Conservation (phyloP, 306 rosid species). For the Dryas drummondii region DNA sequence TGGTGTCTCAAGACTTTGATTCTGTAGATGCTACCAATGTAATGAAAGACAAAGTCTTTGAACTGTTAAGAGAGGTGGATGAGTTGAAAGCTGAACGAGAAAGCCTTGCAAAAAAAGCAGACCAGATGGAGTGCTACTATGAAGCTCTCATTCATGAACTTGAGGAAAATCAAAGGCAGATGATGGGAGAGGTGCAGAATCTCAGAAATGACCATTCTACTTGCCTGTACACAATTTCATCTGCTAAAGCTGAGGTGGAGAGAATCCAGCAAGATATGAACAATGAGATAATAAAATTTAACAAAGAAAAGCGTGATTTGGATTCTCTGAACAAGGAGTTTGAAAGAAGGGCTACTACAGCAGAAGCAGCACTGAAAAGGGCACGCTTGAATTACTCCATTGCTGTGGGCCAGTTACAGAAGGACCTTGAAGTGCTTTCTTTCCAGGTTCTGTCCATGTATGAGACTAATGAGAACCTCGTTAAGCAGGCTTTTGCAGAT, state of each 20-base stretch:
- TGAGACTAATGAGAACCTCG: slow-evolving; percentile 87
- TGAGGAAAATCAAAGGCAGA: slow-evolving; percentile 92
- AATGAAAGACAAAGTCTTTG: slow-evolving; percentile 66
- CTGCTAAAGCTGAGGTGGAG: slow-evolving; percentile 81
- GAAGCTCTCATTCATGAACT: slow-evolving; percentile 98
- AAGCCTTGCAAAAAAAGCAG: slow-evolving; percentile 84
- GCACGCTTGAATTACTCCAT: slow-evolving; percentile 95
- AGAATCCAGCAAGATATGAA: slow-evolving; percentile 76
- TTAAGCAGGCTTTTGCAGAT: slow-evolving; percentile 75
- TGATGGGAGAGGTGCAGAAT: slow-evolving; percentile 95
- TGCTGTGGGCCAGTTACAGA: slow-evolving; percentile 92
- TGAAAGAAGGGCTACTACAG: slow-evolving; percentile 79
- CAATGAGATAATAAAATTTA: slow-evolving; percentile 57
- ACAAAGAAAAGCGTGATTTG: slow-evolving; percentile 67
- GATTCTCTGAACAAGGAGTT: slow-evolving; percentile 71
- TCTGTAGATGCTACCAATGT: slow-evolving; percentile 67
- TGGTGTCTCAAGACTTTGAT: slow-evolving; percentile 59
- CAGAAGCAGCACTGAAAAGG: slow-evolving; percentile 93
- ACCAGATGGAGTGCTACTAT: slow-evolving; percentile 99
- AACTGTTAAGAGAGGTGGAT: slow-evolving; percentile 78
- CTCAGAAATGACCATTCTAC: slow-evolving; percentile 89
- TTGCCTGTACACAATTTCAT: slow-evolving; percentile 79
- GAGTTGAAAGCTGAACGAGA: slow-evolving; percentile 81
- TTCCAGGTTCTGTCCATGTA: slow-evolving; percentile 84
- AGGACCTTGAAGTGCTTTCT: slow-evolving; percentile 91